Base-by-base conservation (phyloP, 78 protist genomes). In the Emiliania huxleyi region DNA sequence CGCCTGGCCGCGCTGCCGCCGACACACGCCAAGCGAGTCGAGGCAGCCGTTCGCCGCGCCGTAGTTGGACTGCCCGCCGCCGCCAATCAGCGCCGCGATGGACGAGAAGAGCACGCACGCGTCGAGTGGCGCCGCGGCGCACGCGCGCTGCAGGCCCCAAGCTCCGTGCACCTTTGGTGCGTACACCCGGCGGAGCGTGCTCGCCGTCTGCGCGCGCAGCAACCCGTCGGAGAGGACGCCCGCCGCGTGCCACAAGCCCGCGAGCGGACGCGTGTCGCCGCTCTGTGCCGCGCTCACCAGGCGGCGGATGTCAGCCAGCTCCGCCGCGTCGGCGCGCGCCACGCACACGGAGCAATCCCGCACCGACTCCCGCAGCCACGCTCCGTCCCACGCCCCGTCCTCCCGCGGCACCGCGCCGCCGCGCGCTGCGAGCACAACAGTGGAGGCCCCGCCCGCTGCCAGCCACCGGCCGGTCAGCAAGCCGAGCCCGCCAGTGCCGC, bases 41-140 rank as follows among this genome's bases (percentile, higher is more conserved):
- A 94, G 90, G 22, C 26, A 77, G 12, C 91, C n/a, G 71, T 91
- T 94, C 29, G 91, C 95, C 8, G 95, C 71, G 29, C 87, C 26
- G 69, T 94, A 94, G 87, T 90, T 56, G 19, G 93, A 42, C 55
- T 94, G 95, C 38, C 95, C 95, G 8, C 91, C 55, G 19, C 56
- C 25, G 12, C 95, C 95, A 1, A 94, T 42, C 56, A 90, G 2
- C 35, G 94, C 69, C 23, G 93, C 84, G 33, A 83, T 91, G 18
- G 93, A 90, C 4, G 93, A 90, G 52, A 90, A 90, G 33, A 91
- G 33, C n/a, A 88, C 91, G n/a, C 48, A 52, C 2, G 40, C 38
- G n/a, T 45, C 26, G 84, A 91, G 49, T 15, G 21, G 26, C 6
- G 0, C 33, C n/a, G 48, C 18, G 38, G n/a, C 52, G 33, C 40